Conservation (phyloP, 139 green algal species). For the Picochlorum sp. region DNA sequence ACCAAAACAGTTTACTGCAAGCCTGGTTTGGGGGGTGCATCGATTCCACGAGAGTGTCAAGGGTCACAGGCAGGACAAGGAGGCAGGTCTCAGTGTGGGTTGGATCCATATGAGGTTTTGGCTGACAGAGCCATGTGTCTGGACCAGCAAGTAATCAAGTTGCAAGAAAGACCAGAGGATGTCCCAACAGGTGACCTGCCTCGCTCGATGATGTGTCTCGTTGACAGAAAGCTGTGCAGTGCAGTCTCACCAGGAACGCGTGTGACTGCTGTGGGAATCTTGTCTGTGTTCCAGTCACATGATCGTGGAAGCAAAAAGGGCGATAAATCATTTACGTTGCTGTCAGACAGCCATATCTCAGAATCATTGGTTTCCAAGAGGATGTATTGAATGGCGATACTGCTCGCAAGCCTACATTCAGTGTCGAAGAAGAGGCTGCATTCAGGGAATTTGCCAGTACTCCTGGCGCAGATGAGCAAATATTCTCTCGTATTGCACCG, state of each 20-base stretch:
- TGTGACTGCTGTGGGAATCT: slow-evolving; percentile 88
- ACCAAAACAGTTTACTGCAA: slow-evolving; percentile 56
- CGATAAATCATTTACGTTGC: slow-evolving; percentile 30
- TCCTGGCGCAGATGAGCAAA: slow-evolving; percentile 55
- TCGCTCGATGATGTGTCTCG: slow-evolving; percentile 69
- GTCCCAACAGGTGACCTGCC: slow-evolving; percentile 92
- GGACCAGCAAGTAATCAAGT: slow-evolving; percentile 96
- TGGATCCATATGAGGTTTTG: slow-evolving; percentile 79
- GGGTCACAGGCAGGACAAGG: slow-evolving; percentile 10
- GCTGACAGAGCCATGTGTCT: slow-evolving; percentile 69
- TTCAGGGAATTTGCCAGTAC: slow-evolving; percentile 81
- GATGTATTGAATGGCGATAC: slow-evolving; percentile 59
- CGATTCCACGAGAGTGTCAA: slow-evolving; percentile 68
- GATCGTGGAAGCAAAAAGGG: slow-evolving; percentile 7
- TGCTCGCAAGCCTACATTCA: slow-evolving; percentile 64
- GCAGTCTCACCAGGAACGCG: slow-evolving; percentile 78
- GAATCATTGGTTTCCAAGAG: slow-evolving; percentile 84
- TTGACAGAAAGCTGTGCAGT: slow-evolving; percentile 77
- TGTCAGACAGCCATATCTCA: slow-evolving; percentile 90
- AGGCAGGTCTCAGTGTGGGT: slow-evolving; percentile 44
- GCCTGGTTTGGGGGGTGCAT: slow-evolving; percentile 72
- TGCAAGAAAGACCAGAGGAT: slow-evolving; percentile 91
- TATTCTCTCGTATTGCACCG: slow-evolving; percentile 78
- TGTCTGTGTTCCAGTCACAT: slow-evolving; percentile 72
- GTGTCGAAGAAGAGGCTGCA: slow-evolving; percentile 61